Base-by-base conservation (phyloP, 257 asterid genomes). In the Solanum paucissectum region DNA sequence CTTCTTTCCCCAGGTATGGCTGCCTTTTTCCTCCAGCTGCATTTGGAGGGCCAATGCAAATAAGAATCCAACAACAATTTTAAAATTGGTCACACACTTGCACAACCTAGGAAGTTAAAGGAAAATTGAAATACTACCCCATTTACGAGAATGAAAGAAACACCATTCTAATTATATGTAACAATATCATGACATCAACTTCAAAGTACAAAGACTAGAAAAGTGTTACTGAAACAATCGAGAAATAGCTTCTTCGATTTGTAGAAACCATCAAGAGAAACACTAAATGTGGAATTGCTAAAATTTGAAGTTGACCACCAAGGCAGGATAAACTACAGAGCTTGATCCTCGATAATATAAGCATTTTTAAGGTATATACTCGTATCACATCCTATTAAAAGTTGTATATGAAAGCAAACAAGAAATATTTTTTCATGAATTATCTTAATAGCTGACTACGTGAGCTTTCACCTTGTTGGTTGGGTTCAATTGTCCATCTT, bases 1-100 rank as follows among this genome's bases (percentile, higher is more conserved):
- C 98, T 96, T 92, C 98, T 92, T 66, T 96, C 94, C 88, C 99
- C 98, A 38, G 98, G 98, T 14, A 96, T 96, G 2, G 62, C 52
- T 52, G 34, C 98, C 98, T 29, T 90, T 95, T 88, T 94, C 96
- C 62, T 92, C 94, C 86, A 94, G 79, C 98, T 95, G 94, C 93
- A 93, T 60, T 27, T 55, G 25, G 74, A 42, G 62, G 52, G 37
- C 3, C n/a, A 33, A 77, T 42, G 37, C 25, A 14, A 42, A 13
- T n/a, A 27, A 77, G 79, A 40, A n/a, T 40, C 60, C 13, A 14
- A 6, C n/a, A 77, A n/a, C 1, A 12, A 77, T n/a, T 25, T 27
- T 42, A 77, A 77, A 77, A 77, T 77, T 21, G 25, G 81, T 69
- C 23, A 13, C 79, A 71, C 44, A 34, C 16, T 73, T 36, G 29